A percentile compares a stretch with the other conserved stretches of the same genome.
Conservation (phyloP, 345 rosid genomes). For the Populus euphratica region DNA sequence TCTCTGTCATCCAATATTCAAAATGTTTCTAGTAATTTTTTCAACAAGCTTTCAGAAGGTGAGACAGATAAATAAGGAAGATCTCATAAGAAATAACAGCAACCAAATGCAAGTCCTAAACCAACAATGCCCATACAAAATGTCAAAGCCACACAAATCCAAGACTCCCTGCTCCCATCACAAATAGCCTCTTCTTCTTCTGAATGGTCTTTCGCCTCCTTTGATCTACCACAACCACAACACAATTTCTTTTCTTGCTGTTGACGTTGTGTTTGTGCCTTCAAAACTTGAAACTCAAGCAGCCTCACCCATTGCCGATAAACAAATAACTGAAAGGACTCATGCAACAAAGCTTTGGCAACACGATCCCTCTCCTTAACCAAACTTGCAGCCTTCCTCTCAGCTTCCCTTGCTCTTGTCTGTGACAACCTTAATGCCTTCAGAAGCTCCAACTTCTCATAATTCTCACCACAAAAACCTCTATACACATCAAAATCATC, state of each 20-base stretch:
- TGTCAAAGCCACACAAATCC: conserved; percentile 36
- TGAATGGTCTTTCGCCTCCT: neutral
- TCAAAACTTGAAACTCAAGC: conserved; percentile 46
- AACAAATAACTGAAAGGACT: conserved; percentile 41
- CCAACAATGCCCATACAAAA: conserved; percentile 50
- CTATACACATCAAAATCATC: neutral
- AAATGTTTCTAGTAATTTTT: neutral
- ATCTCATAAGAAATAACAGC: neutral
- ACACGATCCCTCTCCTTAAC: conserved; percentile 39
- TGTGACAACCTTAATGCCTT: conserved; percentile 64
- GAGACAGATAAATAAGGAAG: neutral
- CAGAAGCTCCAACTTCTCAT: conserved; percentile 43
- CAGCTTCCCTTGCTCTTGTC: conserved; percentile 67
- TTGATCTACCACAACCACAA: neutral
- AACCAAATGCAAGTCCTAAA: conserved; percentile 39
- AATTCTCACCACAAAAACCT: conserved; percentile 7
- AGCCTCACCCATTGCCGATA: conserved; percentile 46
- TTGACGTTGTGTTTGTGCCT: conserved; percentile 21
- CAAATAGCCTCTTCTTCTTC: neutral
- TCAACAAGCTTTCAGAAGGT: neutral
- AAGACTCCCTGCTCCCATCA: conserved; percentile 9
- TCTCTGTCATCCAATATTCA: neutral
- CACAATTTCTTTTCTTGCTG: conserved; percentile 1
- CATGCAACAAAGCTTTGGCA: conserved; percentile 31
- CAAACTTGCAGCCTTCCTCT: conserved; percentile 39